Evolutionary conservation across 768 basidiomycete species (phyloP).

Genomic region (Scleroderma bovista): DNA sequence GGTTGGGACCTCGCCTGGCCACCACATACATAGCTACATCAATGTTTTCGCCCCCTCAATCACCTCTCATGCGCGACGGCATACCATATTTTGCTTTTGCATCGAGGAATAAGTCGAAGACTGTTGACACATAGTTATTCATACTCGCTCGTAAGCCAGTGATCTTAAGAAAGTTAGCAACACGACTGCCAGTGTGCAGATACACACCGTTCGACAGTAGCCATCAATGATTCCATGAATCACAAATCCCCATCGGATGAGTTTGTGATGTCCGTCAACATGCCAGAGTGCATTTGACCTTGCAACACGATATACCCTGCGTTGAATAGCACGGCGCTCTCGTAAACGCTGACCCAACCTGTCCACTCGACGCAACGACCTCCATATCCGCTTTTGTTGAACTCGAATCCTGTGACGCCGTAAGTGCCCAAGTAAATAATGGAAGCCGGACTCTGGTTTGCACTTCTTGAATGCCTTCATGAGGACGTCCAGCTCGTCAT

Average conservation of each 20-base stretch:
- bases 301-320: conserved; percentile 3
- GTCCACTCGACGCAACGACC: conserved; percentile 1
- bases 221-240: conserved; percentile 26
- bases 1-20: conserved; percentile 15
- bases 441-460: conserved; percentile 12
- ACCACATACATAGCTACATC: conserved; percentile 26
- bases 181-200: background rate
- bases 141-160: conserved; percentile 15
- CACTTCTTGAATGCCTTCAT: conserved; percentile 9
- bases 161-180: conserved; percentile 10
- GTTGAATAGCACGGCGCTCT: background rate
- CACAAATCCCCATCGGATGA: conserved; percentile 18
- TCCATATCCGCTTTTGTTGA: conserved; percentile 8
- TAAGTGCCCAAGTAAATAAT: conserved; percentile 14
- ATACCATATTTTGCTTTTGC: conserved; percentile 10
- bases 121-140: conserved; percentile 22
- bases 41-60: conserved; percentile 27
- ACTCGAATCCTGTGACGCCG: conserved; percentile 8
- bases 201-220: conserved; percentile 22
- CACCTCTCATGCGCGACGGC: conserved; percentile 22
- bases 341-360: background rate
- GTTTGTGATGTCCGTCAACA: conserved; percentile 10
- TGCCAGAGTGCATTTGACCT: conserved; percentile 20
- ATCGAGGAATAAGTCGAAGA: conserved; percentile 17
- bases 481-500: conserved; percentile 14